Evolutionary conservation across 768 basidiomycete species (phyloP).

Genomic region (Pleurotus citrinopileatus): DNA sequence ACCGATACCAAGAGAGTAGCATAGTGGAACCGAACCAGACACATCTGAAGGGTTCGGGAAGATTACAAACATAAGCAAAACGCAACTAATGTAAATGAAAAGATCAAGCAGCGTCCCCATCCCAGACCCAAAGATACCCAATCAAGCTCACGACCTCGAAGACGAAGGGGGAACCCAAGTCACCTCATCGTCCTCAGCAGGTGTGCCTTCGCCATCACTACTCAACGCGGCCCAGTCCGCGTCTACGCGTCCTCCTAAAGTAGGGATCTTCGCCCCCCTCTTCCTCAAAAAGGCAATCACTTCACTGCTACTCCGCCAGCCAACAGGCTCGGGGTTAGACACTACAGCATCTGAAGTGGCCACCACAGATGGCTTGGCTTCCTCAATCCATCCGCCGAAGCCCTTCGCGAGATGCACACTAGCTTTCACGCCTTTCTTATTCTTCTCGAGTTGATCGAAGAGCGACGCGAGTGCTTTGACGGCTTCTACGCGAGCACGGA

Average conservation of each 20-base stretch:
- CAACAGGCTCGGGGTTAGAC: conserved; percentile 26
- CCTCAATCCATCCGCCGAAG: conserved; percentile 42
- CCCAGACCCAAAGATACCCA: too few species aligned
- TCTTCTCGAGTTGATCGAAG: conserved; percentile 59
- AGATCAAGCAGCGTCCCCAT: too few species aligned
- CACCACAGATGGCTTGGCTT: conserved; percentile 21
- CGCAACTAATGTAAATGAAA: not conserved
- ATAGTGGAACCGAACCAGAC: too few species aligned
- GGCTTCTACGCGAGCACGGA: conserved; percentile 83
- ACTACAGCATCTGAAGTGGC: conserved; percentile 18
- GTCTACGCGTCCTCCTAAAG: conserved; percentile 40
- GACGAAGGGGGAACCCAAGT: not conserved
- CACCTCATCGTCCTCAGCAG: conserved; percentile 25
- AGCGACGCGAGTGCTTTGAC: conserved; percentile 71
- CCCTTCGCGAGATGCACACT: conserved; percentile 46
- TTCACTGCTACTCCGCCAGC: conserved; percentile 68
- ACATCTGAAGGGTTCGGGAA: too few species aligned
- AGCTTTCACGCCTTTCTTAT: conserved; percentile 38
- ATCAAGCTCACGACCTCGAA: not conserved
- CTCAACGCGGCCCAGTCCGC: conserved; percentile 75
- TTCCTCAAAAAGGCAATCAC: conserved; percentile 67
- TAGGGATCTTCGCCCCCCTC: conserved; percentile 70
- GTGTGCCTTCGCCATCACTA: conserved; percentile 55
- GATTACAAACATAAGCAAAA: too few species aligned
- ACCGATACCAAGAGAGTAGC: conserved; percentile 23